These are phyloP conservation scores for Stromatinia cepivora DNA, from an alignment of 2,329 filamentous ascomycete genomes.

Conservation along the genomic window DNA sequence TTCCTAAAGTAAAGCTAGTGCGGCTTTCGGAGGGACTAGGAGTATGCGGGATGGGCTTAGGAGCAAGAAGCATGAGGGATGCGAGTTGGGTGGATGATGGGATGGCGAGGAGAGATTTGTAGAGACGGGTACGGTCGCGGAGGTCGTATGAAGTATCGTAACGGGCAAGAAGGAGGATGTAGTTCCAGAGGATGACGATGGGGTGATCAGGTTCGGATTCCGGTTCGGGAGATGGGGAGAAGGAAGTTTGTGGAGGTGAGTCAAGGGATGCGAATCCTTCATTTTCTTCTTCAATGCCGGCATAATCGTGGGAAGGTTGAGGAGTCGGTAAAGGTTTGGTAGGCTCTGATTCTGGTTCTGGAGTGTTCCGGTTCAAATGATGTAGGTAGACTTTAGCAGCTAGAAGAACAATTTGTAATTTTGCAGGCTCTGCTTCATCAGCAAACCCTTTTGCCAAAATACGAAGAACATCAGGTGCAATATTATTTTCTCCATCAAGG, in stretches of 20 bases:
- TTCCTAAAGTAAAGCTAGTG: constrained; percentile 76
- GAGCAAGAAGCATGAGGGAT: constrained; percentile 84
- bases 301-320: constrained; percentile 35
- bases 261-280: constrained; percentile 37
- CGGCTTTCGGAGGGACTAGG: constrained; percentile 85
- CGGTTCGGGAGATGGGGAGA: constrained; percentile 26
- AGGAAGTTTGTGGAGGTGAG: constrained; percentile 26
- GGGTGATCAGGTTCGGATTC: constrained; percentile 55
- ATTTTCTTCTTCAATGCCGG: constrained; percentile 27
- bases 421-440: constrained; percentile 80
- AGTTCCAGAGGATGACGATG: constrained; percentile 77
- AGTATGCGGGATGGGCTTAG: constrained; percentile 89
- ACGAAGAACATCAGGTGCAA: constrained; percentile 87
- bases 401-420: constrained; percentile 86
- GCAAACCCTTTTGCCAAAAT: constrained; percentile 84
- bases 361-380: constrained; percentile 67
- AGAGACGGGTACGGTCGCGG: constrained; percentile 85
- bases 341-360: constrained; percentile 42
- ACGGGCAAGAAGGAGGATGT: constrained; percentile 78
- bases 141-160: constrained; percentile 96
- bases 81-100: constrained; percentile 79
- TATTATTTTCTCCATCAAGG: constrained; percentile 76
- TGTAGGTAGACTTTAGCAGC: constrained; percentile 97
- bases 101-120: constrained; percentile 77
- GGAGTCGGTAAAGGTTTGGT: constrained; percentile 35